Conservation (phyloP, 768 basidiomycete genomes). For the Suillus americanus region DNA sequence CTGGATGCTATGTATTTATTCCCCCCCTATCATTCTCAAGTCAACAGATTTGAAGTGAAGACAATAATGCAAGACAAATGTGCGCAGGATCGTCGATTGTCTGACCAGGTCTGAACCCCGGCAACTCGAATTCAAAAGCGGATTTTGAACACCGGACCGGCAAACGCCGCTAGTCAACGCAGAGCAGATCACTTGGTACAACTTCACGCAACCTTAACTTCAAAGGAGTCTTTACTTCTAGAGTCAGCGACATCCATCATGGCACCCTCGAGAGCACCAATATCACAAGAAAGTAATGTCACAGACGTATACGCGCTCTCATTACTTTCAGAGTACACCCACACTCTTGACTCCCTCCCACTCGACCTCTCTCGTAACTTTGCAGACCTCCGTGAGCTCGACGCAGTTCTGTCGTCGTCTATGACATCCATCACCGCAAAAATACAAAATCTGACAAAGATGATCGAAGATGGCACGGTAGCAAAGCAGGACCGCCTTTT, state of each 20-base stretch:
- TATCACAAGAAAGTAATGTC: slow-evolving; percentile 30
- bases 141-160: slow-evolving; percentile 25
- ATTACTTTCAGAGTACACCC: slow-evolving; percentile 81
- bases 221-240: neutral
- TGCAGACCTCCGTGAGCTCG: slow-evolving; percentile 96
- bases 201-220: neutral
- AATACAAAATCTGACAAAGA: slow-evolving; percentile 68
- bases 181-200: neutral
- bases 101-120: neutral
- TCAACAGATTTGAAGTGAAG: neutral
- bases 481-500: slow-evolving; percentile 75
- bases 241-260: slow-evolving; percentile 20
- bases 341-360: slow-evolving; percentile 91
- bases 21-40: neutral
- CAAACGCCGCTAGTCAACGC: slow-evolving; percentile 21
- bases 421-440: slow-evolving; percentile 80
- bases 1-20: slow-evolving; percentile 8
- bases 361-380: slow-evolving; percentile 92
- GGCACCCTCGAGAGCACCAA: slow-evolving; percentile 36
- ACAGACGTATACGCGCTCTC: slow-evolving; percentile 61
- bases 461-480: slow-evolving; percentile 66
- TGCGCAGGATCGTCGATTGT: neutral
- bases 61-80: slow-evolving; percentile 7
- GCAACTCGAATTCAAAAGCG: neutral
- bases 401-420: slow-evolving; percentile 92